phyloP scores from a whole-genome alignment of 768 basidiomycete genomes.

The Sutorius australiensis region DNA sequence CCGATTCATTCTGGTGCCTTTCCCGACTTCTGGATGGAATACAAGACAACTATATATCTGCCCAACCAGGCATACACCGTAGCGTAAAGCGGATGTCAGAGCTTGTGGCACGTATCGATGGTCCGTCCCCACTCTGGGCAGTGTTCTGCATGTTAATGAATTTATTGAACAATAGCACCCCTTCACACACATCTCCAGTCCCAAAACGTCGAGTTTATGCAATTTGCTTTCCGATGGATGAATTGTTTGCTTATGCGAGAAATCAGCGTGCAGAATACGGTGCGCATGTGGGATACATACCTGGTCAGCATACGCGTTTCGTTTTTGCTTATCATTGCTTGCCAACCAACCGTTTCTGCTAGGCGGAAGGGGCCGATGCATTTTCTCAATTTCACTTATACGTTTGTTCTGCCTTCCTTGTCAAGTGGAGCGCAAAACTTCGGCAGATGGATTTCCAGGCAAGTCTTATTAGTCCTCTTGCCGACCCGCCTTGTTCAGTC shows the following conservation, averaged over 20 bases:
- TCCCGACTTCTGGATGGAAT: constrained; percentile 94
- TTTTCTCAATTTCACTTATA: constrained; percentile 99
- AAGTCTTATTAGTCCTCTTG: constrained; percentile 16
- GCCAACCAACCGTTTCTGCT: not conserved
- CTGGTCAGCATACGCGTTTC: constrained; percentile 52
- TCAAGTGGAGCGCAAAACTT: constrained; percentile 91
- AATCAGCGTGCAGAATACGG: constrained; percentile 93
- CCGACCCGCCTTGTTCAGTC: not conserved
- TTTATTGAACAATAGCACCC: constrained; percentile 50
- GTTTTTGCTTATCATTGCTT: not conserved
- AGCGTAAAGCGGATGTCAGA: constrained; percentile 93
- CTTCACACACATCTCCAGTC: constrained; percentile 81
- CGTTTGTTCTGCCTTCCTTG: constrained; percentile 95
- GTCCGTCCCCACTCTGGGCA: constrained; percentile 37
- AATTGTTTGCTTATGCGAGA: constrained; percentile 98
- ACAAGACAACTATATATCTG: constrained; percentile 96
- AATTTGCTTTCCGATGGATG: constrained; percentile 99
- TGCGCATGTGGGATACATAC: constrained; percentile 99
- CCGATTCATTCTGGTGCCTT: constrained; percentile 98
- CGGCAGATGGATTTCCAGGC: constrained; percentile 99
- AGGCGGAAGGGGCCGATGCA: constrained; percentile 97
- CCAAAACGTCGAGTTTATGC: constrained; percentile 98
- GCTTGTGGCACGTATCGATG: constrained; percentile 85
- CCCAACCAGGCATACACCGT: constrained; percentile 94
- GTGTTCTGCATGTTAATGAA: not conserved